A percentile compares a stretch with the other conserved stretches of the same genome.
phyloP scores from a whole-genome alignment of 768 basidiomycete genomes.

The Tulasnella sp. region DNA sequence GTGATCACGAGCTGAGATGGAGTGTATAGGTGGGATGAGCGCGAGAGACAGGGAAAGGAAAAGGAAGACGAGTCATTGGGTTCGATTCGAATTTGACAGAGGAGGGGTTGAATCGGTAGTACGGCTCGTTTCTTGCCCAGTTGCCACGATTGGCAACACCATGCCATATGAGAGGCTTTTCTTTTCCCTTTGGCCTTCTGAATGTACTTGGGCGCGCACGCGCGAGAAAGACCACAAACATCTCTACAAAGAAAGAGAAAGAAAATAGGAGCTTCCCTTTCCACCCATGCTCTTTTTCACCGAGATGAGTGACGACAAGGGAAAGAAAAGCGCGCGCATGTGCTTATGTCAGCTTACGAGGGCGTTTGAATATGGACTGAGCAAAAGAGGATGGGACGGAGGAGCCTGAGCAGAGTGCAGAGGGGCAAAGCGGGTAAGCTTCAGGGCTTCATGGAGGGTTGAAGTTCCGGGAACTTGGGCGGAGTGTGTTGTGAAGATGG shows the following conservation, averaged over 20 bases:
- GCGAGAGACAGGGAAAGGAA: neutral
- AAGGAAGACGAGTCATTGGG: neutral
- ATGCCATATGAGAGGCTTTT: neutral
- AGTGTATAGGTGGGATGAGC: neutral
- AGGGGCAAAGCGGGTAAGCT: neutral
- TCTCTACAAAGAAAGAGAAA: neutral
- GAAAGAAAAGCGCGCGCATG: neutral
- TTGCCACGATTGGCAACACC: neutral
- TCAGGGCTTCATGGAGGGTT: neutral
- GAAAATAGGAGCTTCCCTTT: neutral
- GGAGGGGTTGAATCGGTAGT: neutral
- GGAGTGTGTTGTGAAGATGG: neutral
- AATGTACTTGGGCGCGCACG: neutral
- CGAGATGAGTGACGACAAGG: neutral
- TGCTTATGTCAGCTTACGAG: neutral
- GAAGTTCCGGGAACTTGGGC: neutral
- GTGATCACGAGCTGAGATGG: neutral
- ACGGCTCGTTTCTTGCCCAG: neutral
- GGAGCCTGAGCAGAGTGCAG: neutral
- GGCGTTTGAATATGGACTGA: neutral
- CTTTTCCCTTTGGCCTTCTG: neutral
- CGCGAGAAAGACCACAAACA: neutral
- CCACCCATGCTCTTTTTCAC: neutral
- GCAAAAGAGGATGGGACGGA: neutral
- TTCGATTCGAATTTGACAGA: slow-evolving; percentile 1